Evolutionary conservation across 2,329 filamentous ascomycete species (phyloP), one percentile per base, ranked within the genome.

Genomic region (Arthrinium puccinioides): DNA sequence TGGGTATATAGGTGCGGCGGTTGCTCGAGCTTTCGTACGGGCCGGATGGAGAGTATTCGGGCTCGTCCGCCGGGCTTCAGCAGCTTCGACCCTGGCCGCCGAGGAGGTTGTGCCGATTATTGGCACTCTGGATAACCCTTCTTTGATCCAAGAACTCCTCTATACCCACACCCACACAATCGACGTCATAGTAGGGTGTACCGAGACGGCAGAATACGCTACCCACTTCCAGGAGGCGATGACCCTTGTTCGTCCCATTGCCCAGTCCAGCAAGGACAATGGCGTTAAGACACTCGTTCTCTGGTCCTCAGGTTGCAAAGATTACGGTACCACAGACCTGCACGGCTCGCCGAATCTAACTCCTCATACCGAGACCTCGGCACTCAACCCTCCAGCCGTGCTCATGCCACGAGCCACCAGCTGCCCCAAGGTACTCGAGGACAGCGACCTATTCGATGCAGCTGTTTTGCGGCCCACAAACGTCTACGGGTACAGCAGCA

Each of bases 281-380:
- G 61, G 60, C 6, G 49, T 60, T 2, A 52, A 52, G 14, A 62
- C 67, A 0, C 48, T 72, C 1, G 60, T 72, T 5, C 56, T 72
- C 3, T 63, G 63, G 48, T 65, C 60, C 9, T 68, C 63, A 3
- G 69, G 69, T 0, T 72, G 68, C 49, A 72, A 72, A 40, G 69
- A 72, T 48, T 72, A 72, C 42, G 67, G 69, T 27, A 45, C 32
- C 32, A 62, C 44, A 2, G 38, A 35, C 5, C 38, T 56, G 1
- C 57, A 67, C 33, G 60, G 59, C 2, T 51, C 57, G 0, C 43
- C 55, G 0, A 50, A 41, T 1, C 54, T 71, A 4, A 43, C 45
- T 7, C 61, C 66, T 8, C 68, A 72, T 31, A 63, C 59, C 0
- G 68, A 72, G 44, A 45, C 54, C 0, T 64, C 63, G 0, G 61